A percentile compares a stretch with the other conserved stretches of the same genome.
These are phyloP conservation scores for Talaromyces sp. DNA, from an alignment of 2,329 filamentous ascomycete genomes.

Conservation along the genomic window DNA sequence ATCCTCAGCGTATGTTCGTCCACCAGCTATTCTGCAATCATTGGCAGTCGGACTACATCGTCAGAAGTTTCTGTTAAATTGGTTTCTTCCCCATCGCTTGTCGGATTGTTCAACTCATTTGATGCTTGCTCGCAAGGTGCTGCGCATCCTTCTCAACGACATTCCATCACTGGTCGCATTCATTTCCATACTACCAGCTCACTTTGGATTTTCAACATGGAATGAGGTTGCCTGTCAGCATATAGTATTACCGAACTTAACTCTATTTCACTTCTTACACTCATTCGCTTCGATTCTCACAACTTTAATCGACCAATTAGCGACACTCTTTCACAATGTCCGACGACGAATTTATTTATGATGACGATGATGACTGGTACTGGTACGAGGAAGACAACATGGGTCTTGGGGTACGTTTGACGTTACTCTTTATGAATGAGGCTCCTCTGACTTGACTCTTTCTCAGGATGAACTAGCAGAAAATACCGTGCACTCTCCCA, in stretches of 20 bases:
- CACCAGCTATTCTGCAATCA: neutral
- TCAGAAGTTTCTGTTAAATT: neutral
- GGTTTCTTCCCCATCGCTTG: neutral
- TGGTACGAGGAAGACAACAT: constrained; percentile 36
- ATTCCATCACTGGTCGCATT: neutral
- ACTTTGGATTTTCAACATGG: neutral
- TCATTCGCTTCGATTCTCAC: neutral
- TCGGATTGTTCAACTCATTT: neutral
- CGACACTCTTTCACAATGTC: constrained; percentile 28
- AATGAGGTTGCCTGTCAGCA: neutral
- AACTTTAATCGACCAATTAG: neutral
- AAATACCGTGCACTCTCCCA: constrained; percentile 39
- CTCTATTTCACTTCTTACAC: neutral
- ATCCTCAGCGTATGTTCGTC: neutral
- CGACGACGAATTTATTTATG: constrained; percentile 38
- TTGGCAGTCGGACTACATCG: neutral
- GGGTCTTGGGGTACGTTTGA: constrained; percentile 31
- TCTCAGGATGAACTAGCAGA: constrained; percentile 43
- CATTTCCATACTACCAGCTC: neutral
- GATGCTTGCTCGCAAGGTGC: constrained; percentile 4
- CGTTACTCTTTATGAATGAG: neutral
- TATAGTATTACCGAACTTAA: neutral
- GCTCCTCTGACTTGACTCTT: neutral
- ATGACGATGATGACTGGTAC: constrained; percentile 33
- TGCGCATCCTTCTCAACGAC: constrained; percentile 1